Percentiles rank a stretch among this genome's conserved stretches.
Evolutionary conservation across 805 yeast species (phyloP).

Genomic region (Candida tallmaniae): DNA sequence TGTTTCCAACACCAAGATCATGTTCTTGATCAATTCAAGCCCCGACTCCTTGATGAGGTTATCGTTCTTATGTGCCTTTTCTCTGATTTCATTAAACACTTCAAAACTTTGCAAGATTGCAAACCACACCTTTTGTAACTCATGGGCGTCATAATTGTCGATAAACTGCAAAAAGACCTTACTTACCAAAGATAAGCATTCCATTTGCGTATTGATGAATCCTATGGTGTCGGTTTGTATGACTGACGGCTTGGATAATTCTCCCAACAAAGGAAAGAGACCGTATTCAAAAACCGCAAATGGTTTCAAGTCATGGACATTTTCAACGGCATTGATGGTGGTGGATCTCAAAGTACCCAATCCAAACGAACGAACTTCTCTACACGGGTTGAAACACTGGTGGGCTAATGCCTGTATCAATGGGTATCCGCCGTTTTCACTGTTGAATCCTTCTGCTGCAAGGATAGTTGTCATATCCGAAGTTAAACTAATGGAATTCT

Average conservation of each 20-base stretch:
- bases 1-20: constrained; percentile 35
- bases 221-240: constrained; percentile 55
- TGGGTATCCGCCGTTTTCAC: constrained; percentile 46
- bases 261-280: constrained; percentile 66
- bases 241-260: constrained; percentile 61
- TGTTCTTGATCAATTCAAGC: constrained; percentile 36
- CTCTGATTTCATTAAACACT: constrained; percentile 21
- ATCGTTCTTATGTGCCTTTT: constrained; percentile 11
- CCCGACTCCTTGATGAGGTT: constrained; percentile 27
- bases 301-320: constrained; percentile 37
- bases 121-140: constrained; percentile 28
- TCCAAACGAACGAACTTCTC: constrained; percentile 68
- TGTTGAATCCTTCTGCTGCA: constrained; percentile 23
- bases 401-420: constrained; percentile 79
- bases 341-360: constrained; percentile 53
- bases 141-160: constrained; percentile 19
- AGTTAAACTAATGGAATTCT: constrained; percentile 60
- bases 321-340: constrained; percentile 38
- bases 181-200: constrained; percentile 62
- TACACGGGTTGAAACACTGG: constrained; percentile 85
- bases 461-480: constrained; percentile 41
- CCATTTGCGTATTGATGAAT: constrained; percentile 61
- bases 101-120: constrained; percentile 29
- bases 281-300: constrained; percentile 65
- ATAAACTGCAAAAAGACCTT: constrained; percentile 43